Percentiles rank a stretch among this genome's conserved stretches.
phyloP scores from a whole-genome alignment of 1,284 basidiomycete genomes.

The Sporisorium iseilematis-ciliati region DNA sequence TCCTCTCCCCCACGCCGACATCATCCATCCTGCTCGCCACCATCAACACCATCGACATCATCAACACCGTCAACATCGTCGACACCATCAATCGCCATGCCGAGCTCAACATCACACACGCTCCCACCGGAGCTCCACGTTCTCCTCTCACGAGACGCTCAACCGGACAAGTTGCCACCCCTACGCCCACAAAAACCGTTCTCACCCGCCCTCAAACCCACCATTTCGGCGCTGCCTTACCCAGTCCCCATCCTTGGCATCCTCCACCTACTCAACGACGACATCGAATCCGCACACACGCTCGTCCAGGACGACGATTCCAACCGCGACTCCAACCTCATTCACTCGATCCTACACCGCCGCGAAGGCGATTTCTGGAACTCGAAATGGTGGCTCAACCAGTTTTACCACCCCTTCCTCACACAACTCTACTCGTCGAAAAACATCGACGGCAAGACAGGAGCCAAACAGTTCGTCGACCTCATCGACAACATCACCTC shows the following conservation, averaged over 20 bases:
- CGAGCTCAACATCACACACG: background rate
- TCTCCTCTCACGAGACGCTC: constrained; percentile 16
- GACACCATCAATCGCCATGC: background rate
- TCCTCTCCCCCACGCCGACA: background rate
- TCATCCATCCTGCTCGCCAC: background rate
- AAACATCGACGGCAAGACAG: constrained; percentile 17
- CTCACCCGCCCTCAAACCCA: constrained; percentile 11
- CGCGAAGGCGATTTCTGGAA: constrained; percentile 59
- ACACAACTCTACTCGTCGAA: constrained; percentile 17
- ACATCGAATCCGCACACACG: constrained; percentile 45
- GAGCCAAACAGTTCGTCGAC: constrained; percentile 53
- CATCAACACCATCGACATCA: background rate
- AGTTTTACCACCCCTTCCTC: constrained; percentile 42
- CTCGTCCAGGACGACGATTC: constrained; percentile 53
- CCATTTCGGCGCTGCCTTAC: constrained; percentile 19
- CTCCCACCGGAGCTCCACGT: constrained; percentile 14
- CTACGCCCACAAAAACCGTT: constrained; percentile 37
- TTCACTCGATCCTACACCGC: constrained; percentile 56
- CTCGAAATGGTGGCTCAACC: constrained; percentile 57
- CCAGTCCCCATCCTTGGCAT: constrained; percentile 26
- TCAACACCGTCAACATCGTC: background rate
- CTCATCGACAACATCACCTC: constrained; percentile 38
- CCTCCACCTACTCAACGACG: constrained; percentile 58
- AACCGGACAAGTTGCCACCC: constrained; percentile 23
- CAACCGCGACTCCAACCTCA: constrained; percentile 36